phyloP scores from a whole-genome alignment of 352 stramenopile species.

The Phytophthora pseudosyringae region DNA sequence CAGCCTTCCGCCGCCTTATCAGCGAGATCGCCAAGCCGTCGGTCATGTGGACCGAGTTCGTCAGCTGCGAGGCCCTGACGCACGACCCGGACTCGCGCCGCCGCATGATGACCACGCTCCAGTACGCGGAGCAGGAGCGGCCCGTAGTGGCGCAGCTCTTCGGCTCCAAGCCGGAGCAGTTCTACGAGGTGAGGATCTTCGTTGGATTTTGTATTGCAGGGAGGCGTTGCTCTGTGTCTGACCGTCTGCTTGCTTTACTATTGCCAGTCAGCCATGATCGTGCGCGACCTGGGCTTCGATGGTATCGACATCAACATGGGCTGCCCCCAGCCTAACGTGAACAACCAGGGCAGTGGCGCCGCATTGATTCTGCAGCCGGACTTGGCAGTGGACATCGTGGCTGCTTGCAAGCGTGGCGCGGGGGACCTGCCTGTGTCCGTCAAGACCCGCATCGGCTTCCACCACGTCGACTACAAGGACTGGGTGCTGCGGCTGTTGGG shows the following conservation, averaged over 20 bases:
- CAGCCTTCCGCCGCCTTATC: slow-evolving; percentile 73
- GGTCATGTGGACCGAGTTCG: slow-evolving; percentile 89
- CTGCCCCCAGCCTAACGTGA: slow-evolving; percentile 78
- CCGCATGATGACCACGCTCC: slow-evolving; percentile 82
- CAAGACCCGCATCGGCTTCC: slow-evolving; percentile 85
- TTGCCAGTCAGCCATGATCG: slow-evolving; percentile 71
- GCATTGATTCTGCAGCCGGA: slow-evolving; percentile 69
- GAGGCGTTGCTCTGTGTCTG: background rate
- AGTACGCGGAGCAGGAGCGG: slow-evolving; percentile 75
- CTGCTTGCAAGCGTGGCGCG: slow-evolving; percentile 73
- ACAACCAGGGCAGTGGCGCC: slow-evolving; percentile 78
- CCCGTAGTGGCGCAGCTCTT: slow-evolving; percentile 86
- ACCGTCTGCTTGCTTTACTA: background rate
- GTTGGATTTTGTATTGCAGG: background rate
- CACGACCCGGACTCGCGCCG: slow-evolving; percentile 61
- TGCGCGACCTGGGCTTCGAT: slow-evolving; percentile 83
- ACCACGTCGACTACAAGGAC: slow-evolving; percentile 79
- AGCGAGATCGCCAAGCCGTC: slow-evolving; percentile 80
- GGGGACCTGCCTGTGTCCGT: slow-evolving; percentile 70
- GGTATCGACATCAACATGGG: slow-evolving; percentile 91
- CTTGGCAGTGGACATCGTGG: slow-evolving; percentile 69
- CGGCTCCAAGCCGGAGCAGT: slow-evolving; percentile 86
- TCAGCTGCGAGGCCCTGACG: slow-evolving; percentile 84
- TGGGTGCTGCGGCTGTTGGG: slow-evolving; percentile 75
- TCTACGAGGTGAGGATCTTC: slow-evolving; percentile 64